Evolutionary conservation across 208 protist species (phyloP).

Genomic region (Porcisia deanei): DNA sequence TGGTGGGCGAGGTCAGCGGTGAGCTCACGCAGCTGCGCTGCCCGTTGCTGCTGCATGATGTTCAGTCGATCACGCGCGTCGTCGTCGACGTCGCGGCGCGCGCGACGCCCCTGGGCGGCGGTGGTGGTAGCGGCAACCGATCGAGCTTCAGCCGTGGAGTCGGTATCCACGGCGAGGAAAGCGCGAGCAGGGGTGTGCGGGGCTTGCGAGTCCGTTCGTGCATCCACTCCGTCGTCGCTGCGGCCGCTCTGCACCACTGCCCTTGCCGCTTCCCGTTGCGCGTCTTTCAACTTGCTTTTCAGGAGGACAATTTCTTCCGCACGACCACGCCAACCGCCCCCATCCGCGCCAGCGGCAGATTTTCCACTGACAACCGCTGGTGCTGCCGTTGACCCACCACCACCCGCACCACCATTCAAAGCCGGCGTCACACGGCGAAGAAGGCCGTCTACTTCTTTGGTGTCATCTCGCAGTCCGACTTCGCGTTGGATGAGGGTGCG

Average conservation of each 20-base stretch:
- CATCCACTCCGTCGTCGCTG: background rate
- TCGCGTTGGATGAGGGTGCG: constrained; percentile 53
- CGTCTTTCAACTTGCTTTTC: constrained; percentile 65
- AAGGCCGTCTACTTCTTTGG: constrained; percentile 41
- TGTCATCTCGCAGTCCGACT: constrained; percentile 46
- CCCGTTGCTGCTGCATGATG: constrained; percentile 44
- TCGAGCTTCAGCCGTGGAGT: constrained; percentile 1
- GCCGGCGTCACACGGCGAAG: constrained; percentile 23
- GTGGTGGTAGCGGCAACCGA: constrained; percentile 7
- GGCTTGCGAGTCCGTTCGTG: background rate
- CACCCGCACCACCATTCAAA: background rate
- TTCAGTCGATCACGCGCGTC: constrained; percentile 48
- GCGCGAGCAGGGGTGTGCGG: constrained; percentile 18
- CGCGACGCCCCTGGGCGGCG: constrained; percentile 16
- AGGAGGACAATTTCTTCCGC: constrained; percentile 78
- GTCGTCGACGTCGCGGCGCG: constrained; percentile 58
- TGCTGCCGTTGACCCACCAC: background rate
- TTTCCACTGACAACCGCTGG: background rate
- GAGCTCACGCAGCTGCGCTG: constrained; percentile 45
- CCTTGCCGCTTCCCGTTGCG: constrained; percentile 36
- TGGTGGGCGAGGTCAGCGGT: constrained; percentile 31
- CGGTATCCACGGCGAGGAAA: constrained; percentile 3
- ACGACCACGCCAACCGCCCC: constrained; percentile 58
- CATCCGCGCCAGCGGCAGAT: background rate
- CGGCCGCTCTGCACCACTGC: background rate